Percentiles rank a stretch among this genome's conserved stretches.
Evolutionary conservation across 345 rosid genomes (phyloP).

Genomic region (Euphorbia lathyris): DNA sequence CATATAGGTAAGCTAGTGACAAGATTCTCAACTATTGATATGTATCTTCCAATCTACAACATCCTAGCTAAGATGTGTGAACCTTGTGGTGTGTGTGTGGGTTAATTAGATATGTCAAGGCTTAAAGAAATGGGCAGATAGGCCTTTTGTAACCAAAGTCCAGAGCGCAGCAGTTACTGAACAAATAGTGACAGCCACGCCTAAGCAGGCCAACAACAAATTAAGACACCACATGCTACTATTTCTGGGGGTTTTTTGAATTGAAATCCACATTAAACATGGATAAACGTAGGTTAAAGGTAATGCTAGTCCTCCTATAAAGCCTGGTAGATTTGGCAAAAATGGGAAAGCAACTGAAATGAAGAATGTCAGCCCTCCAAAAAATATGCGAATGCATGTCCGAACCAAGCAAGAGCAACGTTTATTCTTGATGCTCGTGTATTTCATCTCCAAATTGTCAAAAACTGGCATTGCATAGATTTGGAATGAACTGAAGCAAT

Average conservation of each 20-base stretch:
- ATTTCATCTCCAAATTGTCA: conserved; percentile 45
- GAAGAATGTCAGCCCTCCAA: conserved; percentile 42
- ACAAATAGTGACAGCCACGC: conserved; percentile 26
- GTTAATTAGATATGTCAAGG: conserved; percentile 19
- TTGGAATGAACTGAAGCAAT: conserved; percentile 42
- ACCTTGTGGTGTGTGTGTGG: too few relatives aligned
- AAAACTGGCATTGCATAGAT: conserved; percentile 55
- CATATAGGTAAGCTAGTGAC: too few relatives aligned
- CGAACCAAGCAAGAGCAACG: conserved; percentile 35
- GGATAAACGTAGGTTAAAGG: conserved; percentile 49
- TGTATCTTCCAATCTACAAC: not conserved
- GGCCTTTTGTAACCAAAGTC: conserved; percentile 36
- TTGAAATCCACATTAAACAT: conserved; percentile 54
- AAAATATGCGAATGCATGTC: conserved; percentile 23
- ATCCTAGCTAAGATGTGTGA: too few relatives aligned
- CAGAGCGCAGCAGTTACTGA: conserved; percentile 39
- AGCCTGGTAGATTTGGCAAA: conserved; percentile 32
- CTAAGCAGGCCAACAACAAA: conserved; percentile 42
- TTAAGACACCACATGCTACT: conserved; percentile 38
- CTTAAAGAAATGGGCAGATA: conserved; percentile 45
- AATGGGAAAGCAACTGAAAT: conserved; percentile 47
- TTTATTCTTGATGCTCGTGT: conserved; percentile 17
- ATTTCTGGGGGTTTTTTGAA: conserved; percentile 13
- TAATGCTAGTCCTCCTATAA: conserved; percentile 45
- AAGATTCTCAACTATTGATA: too few relatives aligned